Percentiles rank a stretch among this genome's conserved stretches.
Conservation (phyloP, 495 filamentous ascomycete genomes). For the Penicillium cosmopolitanum region DNA sequence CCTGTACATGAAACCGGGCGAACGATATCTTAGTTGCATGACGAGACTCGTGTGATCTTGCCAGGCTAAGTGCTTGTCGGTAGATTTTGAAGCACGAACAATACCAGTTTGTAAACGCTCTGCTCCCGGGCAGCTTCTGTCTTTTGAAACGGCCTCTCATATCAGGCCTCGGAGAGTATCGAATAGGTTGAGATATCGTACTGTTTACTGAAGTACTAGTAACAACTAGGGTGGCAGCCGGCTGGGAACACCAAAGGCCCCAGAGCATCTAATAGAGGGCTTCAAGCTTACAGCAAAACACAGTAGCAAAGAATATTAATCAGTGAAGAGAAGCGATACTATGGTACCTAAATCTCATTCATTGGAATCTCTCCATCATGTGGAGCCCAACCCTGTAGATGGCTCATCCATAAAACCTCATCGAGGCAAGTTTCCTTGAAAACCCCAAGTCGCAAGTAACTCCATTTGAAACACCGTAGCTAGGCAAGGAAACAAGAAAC, state of each 20-base stretch:
- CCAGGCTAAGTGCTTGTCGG: too few species aligned
- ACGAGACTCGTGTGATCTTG: too few species aligned
- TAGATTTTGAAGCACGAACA: too few species aligned
- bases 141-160: too few species aligned
- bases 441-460: constrained; percentile 54
- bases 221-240: not conserved
- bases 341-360: constrained; percentile 6
- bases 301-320: not conserved
- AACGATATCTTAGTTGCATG: not conserved
- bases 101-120: too few species aligned
- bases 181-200: too few species aligned
- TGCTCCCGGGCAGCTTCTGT: too few species aligned
- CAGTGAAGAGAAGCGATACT: not conserved
- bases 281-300: too few species aligned
- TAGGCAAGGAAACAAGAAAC: constrained; percentile 11
- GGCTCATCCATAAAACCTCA: constrained; percentile 38
- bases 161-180: too few species aligned
- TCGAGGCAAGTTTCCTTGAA: constrained; percentile 1
- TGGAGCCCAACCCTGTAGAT: constrained; percentile 47
- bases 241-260: too few species aligned
- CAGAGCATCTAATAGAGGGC: too few species aligned
- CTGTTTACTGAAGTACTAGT: not conserved
- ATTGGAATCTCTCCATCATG: constrained; percentile 5
- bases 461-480: constrained; percentile 29
- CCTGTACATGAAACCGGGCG: not conserved